phyloP scores from a whole-genome alignment of 345 rosid species.

The Moricandia moricandioides region DNA sequence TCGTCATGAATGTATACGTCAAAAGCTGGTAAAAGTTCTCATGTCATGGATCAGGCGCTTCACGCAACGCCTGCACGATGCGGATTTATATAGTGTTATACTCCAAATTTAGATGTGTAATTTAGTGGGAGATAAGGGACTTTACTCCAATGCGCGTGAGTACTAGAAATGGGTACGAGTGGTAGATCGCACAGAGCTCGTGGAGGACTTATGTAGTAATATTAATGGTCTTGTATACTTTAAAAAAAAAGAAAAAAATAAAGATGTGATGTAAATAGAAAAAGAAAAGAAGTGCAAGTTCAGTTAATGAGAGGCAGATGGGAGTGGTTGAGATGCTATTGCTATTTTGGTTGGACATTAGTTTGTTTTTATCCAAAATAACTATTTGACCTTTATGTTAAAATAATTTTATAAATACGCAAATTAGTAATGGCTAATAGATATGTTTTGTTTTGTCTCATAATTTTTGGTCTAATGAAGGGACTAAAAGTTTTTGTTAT shows the following conservation, averaged over 20 bases:
- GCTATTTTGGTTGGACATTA: constrained; percentile 28
- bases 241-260: too few relatives aligned
- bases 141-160: constrained; percentile 19
- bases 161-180: constrained; percentile 14
- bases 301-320: constrained; percentile 35
- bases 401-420: not conserved
- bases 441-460: constrained; percentile 8
- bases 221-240: not conserved
- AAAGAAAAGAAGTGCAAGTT: constrained; percentile 21
- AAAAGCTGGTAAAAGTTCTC: not conserved
- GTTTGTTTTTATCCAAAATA: constrained; percentile 26
- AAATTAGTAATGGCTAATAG: not conserved
- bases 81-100: not conserved
- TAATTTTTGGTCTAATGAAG: not conserved
- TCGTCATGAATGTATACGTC: constrained; percentile 12
- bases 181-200: constrained; percentile 14
- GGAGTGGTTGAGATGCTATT: constrained; percentile 32
- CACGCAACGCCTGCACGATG: constrained; percentile 4
- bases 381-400: constrained; percentile 1
- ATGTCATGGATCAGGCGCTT: constrained; percentile 8
- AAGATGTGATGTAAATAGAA: not conserved
- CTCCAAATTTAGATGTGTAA: not conserved
- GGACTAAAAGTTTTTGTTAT: not conserved
- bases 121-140: not conserved
- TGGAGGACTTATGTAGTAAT: constrained; percentile 16